phyloP scores from a whole-genome alignment of 768 basidiomycete species.

The Terana coerulea region DNA sequence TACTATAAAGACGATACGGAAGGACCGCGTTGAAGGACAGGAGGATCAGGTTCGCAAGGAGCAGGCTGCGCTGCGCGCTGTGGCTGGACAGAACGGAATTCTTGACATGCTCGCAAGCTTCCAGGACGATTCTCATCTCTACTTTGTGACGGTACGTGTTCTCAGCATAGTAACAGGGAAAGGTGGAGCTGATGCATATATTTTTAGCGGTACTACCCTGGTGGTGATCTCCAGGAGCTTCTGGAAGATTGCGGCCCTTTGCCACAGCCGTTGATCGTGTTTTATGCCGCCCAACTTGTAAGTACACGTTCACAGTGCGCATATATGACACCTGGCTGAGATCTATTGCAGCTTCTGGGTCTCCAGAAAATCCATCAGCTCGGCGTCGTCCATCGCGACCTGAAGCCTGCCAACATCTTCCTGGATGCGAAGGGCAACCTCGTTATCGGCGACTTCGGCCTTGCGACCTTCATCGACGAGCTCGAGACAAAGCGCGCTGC shows the following conservation, averaged over 20 bases:
- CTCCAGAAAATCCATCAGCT: constrained; percentile 5
- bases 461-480: neutral
- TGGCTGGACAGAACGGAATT: neutral
- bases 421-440: constrained; percentile 7
- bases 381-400: constrained; percentile 14
- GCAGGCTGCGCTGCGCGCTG: neutral
- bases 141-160: constrained; percentile 8
- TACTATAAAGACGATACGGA: neutral
- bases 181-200: neutral
- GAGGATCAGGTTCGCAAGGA: neutral
- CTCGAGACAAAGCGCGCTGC: too few species aligned
- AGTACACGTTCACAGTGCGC: too few species aligned
- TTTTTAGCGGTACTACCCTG: constrained; percentile 3
- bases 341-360: constrained; percentile 3
- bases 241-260: neutral
- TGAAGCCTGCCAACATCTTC: constrained; percentile 15
- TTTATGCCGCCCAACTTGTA: constrained; percentile 8
- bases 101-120: constrained; percentile 6
- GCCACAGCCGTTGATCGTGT: neutral
- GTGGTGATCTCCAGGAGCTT: neutral
- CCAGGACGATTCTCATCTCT: constrained; percentile 4
- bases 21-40: neutral
- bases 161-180: neutral
- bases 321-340: too few species aligned
- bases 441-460: constrained; percentile 12